Conservation (phyloP, 2,329 filamentous ascomycete genomes). For the Phialophora macrospora region DNA sequence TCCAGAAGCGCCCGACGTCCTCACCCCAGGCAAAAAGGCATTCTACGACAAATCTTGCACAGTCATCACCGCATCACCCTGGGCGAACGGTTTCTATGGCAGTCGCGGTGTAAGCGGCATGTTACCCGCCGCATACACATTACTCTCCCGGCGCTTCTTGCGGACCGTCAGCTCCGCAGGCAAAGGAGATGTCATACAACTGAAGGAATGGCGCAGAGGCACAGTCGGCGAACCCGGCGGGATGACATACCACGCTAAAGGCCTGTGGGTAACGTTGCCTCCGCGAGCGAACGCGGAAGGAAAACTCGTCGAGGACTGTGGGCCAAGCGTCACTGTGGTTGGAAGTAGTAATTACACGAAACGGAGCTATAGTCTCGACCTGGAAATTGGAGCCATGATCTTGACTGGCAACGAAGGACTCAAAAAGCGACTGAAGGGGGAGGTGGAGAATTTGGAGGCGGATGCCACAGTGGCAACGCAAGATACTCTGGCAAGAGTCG, state of each 20-base stretch:
- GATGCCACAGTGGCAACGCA: constrained; percentile 71
- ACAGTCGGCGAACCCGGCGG: constrained; percentile 78
- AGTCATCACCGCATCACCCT: constrained; percentile 88
- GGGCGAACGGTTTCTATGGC: constrained; percentile 93
- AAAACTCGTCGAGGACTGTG: constrained; percentile 53
- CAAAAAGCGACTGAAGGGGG: constrained; percentile 73
- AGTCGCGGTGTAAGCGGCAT: constrained; percentile 87
- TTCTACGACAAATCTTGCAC: constrained; percentile 63
- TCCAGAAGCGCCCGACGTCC: constrained; percentile 34
- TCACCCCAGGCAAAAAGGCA: constrained; percentile 31
- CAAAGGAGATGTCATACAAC: constrained; percentile 63
- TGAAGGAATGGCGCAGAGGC: constrained; percentile 88
- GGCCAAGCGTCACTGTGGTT: constrained; percentile 79
- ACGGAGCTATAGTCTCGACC: constrained; percentile 85
- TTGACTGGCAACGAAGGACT: constrained; percentile 77
- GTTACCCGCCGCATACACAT: constrained; percentile 87
- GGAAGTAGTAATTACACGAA: constrained; percentile 97
- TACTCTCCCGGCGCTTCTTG: constrained; percentile 82
- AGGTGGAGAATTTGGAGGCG: constrained; percentile 79
- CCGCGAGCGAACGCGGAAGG: constrained; percentile 27
- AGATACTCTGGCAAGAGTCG: constrained; percentile 78
- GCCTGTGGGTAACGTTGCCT: constrained; percentile 48
- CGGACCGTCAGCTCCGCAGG: constrained; percentile 62
- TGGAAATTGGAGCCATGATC: constrained; percentile 86
- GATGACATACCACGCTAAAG: constrained; percentile 99